phyloP scores from a whole-genome alignment of 1,284 basidiomycete species.

The Tilletiaria anomala region DNA sequence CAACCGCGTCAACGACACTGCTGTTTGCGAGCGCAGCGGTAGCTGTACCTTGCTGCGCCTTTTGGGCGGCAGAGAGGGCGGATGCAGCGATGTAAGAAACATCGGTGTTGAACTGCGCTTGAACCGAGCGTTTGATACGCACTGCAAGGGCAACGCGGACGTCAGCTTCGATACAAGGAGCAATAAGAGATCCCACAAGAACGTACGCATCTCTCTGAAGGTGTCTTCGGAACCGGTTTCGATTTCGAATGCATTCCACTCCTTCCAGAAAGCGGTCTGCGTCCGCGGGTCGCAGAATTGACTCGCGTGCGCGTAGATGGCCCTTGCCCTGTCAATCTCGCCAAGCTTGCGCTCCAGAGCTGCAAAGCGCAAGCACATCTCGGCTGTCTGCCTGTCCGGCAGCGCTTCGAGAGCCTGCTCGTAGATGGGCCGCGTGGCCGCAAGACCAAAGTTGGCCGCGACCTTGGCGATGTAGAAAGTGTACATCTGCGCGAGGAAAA shows the following conservation, averaged over 20 bases:
- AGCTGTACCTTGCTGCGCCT: constrained; percentile 39
- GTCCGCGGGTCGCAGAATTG: constrained; percentile 91
- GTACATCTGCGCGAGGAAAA: constrained; percentile 58
- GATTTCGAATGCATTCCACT: constrained; percentile 93
- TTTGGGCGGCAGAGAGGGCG: constrained; percentile 11
- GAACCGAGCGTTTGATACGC: constrained; percentile 91
- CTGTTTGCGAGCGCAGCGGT: constrained; percentile 45
- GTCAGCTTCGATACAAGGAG: background rate
- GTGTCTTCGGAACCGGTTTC: constrained; percentile 96
- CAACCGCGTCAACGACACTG: constrained; percentile 20
- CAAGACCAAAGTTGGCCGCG: constrained; percentile 82
- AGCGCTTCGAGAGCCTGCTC: constrained; percentile 86
- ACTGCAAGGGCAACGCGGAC: constrained; percentile 39
- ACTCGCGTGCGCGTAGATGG: constrained; percentile 89
- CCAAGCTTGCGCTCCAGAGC: constrained; percentile 91
- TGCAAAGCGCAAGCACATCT: constrained; percentile 93
- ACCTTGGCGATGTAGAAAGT: constrained; percentile 95
- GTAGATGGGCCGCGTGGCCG: constrained; percentile 91
- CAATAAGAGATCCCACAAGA: background rate
- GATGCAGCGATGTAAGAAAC: constrained; percentile 44
- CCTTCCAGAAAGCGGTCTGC: constrained; percentile 78
- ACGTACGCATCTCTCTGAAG: constrained; percentile 71
- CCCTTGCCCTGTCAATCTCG: constrained; percentile 91
- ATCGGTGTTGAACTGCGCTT: constrained; percentile 97
- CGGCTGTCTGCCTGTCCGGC: constrained; percentile 84